Percentiles rank a stretch among this genome's conserved stretches.
Evolutionary conservation across 108 stramenopile species (phyloP).

Genomic region (Licmophora abbreviata): DNA sequence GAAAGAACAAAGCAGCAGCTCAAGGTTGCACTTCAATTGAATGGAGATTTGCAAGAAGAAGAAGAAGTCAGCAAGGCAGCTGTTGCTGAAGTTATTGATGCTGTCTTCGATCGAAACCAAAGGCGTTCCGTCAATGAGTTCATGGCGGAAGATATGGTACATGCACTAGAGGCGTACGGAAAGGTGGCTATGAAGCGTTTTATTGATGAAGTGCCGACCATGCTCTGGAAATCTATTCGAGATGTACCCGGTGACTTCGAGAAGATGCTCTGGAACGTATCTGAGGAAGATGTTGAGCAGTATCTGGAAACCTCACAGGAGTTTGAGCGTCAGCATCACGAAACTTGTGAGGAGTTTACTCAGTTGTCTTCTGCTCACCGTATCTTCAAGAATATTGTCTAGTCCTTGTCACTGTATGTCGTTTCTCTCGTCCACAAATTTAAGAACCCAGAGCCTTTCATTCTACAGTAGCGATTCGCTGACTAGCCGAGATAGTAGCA

Average conservation of each 20-base stretch:
- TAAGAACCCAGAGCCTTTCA: no score
- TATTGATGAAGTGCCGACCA: conserved; percentile 59
- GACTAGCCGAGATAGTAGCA: no score
- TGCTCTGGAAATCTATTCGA: conserved; percentile 42
- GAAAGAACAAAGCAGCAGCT: conserved; percentile 35
- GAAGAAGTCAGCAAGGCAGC: conserved; percentile 27
- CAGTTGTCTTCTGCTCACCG: no score
- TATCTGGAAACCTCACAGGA: conserved; percentile 13
- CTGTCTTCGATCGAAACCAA: conserved; percentile 44
- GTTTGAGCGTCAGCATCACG: conserved; percentile 6
- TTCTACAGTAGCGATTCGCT: no score
- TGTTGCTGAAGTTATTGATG: conserved; percentile 33
- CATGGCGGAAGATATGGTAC: conserved; percentile 66
- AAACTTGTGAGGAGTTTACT: conserved; percentile 12
- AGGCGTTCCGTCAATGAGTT: conserved; percentile 31
- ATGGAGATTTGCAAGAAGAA: conserved; percentile 21
- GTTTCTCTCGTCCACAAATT: no score
- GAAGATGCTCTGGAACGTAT: conserved; percentile 16
- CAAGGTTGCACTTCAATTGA: conserved; percentile 24
- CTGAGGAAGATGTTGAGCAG: conserved; percentile 21
- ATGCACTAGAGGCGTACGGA: conserved; percentile 47
- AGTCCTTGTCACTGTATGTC: no score
- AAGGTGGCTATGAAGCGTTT: conserved; percentile 52
- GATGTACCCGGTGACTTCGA: conserved; percentile 11
- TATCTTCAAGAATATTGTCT: no score